A percentile compares a stretch with the other conserved stretches of the same genome.
These are phyloP conservation scores for Nakazawaea anatomiae DNA, from an alignment of 805 yeast genomes.

Conservation along the genomic window DNA sequence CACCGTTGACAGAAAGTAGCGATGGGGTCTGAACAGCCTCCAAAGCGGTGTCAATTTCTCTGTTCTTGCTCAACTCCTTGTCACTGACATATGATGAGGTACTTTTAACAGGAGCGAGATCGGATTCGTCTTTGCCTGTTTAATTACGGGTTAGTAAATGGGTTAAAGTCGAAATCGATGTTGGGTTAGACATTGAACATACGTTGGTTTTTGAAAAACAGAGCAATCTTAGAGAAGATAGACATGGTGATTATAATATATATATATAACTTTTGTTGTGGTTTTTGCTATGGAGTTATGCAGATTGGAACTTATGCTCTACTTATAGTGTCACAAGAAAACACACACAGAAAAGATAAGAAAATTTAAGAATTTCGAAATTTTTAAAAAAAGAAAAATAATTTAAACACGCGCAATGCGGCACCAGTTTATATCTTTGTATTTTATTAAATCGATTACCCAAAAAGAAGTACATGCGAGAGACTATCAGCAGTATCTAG, in stretches of 20 bases:
- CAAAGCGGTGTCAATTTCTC: slow-evolving; percentile 10
- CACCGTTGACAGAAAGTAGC: neutral
- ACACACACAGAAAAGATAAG: too few species aligned
- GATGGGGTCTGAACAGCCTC: slow-evolving; percentile 4
- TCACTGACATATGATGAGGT: slow-evolving; percentile 9
- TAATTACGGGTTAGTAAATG: neutral
- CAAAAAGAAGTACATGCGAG: too few species aligned
- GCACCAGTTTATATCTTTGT: too few species aligned
- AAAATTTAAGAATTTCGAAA: too few species aligned
- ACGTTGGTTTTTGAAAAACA: neutral
- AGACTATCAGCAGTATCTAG: too few species aligned
- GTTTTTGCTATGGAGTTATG: too few species aligned
- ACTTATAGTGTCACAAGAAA: too few species aligned
- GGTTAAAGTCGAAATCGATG: too few species aligned
- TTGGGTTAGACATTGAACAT: neutral
- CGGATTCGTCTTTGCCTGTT: neutral
- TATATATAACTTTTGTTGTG: neutral
- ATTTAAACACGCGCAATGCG: too few species aligned
- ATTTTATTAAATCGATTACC: too few species aligned
- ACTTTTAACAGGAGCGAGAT: slow-evolving; percentile 6
- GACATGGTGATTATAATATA: neutral
- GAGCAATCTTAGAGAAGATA: neutral
- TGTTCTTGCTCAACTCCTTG: slow-evolving; percentile 6
- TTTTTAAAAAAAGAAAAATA: too few species aligned
- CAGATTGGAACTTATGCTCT: too few species aligned